Conservation (phyloP, 495 filamentous ascomycete genomes). For the Articulospora tetracladia region DNA sequence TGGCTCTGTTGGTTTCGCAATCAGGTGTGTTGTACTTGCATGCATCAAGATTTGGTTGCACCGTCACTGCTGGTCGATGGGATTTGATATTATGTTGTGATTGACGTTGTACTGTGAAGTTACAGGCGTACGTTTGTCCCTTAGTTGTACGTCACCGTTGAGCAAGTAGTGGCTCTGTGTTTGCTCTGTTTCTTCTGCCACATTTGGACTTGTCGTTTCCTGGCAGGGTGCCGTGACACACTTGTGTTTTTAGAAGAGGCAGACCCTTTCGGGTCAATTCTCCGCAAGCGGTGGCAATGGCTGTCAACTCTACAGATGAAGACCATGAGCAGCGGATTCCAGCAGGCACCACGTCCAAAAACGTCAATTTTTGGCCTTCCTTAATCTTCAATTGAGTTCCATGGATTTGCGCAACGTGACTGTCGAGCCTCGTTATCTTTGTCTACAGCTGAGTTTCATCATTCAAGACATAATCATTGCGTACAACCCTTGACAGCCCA, state of each 20-base stretch:
- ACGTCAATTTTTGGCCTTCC: not conserved
- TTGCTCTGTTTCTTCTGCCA: slow-evolving; percentile 17
- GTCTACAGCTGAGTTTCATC: slow-evolving; percentile 15
- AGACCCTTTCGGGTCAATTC: slow-evolving; percentile 10
- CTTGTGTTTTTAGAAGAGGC: slow-evolving; percentile 17
- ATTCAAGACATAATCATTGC: slow-evolving; percentile 8
- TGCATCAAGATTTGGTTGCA: slow-evolving; percentile 10
- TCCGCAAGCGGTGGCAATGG: slow-evolving; percentile 11
- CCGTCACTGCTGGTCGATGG: not conserved
- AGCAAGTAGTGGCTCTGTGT: slow-evolving; percentile 9
- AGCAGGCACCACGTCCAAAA: slow-evolving; percentile 2
- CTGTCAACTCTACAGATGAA: slow-evolving; percentile 16
- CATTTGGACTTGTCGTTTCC: slow-evolving; percentile 13
- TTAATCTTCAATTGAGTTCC: not conserved
- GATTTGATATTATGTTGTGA: slow-evolving; percentile 2
- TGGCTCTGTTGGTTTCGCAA: slow-evolving; percentile 8
- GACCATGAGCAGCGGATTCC: slow-evolving; percentile 2
- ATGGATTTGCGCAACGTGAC: not conserved
- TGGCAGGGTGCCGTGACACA: slow-evolving; percentile 13
- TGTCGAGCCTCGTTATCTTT: slow-evolving; percentile 9
- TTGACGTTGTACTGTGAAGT: not conserved
- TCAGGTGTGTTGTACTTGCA: slow-evolving; percentile 13
- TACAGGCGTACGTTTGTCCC: slow-evolving; percentile 18
- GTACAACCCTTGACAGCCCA: slow-evolving; percentile 13
- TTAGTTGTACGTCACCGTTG: slow-evolving; percentile 18